Conservation (phyloP, 2,329 filamentous ascomycete species). For the Colletotrichum cordylinicola region DNA sequence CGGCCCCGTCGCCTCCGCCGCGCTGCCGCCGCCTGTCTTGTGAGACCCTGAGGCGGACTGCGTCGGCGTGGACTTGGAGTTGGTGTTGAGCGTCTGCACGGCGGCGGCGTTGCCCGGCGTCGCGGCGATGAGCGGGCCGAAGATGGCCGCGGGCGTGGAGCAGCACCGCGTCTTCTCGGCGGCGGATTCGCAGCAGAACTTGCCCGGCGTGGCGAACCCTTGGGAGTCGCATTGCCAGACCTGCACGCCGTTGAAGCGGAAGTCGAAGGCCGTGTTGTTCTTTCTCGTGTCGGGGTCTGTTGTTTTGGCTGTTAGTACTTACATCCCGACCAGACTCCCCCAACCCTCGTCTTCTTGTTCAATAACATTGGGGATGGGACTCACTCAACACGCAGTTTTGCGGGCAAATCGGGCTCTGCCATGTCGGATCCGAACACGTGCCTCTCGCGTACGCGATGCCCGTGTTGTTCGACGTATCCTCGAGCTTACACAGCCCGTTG, state of each 20-base stretch:
- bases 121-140: slow-evolving; percentile 12
- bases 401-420: slow-evolving; percentile 17
- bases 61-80: background rate
- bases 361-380: background rate
- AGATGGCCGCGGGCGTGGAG: slow-evolving; percentile 5
- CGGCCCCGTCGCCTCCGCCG: background rate
- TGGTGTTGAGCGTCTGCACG: slow-evolving; percentile 4
- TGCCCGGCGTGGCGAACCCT: slow-evolving; percentile 6
- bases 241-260: slow-evolving; percentile 18
- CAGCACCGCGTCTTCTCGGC: slow-evolving; percentile 19
- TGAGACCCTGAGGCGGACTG: background rate
- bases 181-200: slow-evolving; percentile 20
- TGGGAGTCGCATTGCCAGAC: slow-evolving; percentile 16
- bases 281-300: slow-evolving; percentile 13
- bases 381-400: slow-evolving; percentile 13
- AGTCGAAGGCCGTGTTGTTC: slow-evolving; percentile 7
- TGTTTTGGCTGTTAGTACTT: background rate
- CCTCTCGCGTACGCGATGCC: slow-evolving; percentile 17
- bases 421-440: slow-evolving; percentile 15
- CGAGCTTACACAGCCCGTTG: slow-evolving; percentile 18
- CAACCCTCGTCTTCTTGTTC: rapidly evolving
- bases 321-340: background rate
- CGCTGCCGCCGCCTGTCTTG: background rate
- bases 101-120: slow-evolving; percentile 12
- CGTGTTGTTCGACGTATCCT: slow-evolving; percentile 8